Evolutionary conservation across 768 basidiomycete genomes (phyloP).

Genomic region (Termitomyces sp.): DNA sequence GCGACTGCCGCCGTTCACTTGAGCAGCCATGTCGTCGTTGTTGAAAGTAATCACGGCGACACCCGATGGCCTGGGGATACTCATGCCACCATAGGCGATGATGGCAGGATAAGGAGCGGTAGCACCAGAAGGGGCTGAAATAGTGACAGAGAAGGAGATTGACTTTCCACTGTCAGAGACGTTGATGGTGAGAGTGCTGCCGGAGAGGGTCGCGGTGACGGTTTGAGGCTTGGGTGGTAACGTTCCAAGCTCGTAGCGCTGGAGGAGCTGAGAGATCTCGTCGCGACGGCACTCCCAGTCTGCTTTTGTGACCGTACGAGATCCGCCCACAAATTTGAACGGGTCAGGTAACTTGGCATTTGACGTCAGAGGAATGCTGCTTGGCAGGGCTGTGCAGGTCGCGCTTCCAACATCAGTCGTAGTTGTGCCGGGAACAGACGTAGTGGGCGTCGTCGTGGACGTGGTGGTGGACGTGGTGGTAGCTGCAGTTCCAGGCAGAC

Average conservation of each 20-base stretch:
- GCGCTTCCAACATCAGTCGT: neutral
- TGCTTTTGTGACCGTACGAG: constrained; percentile 33
- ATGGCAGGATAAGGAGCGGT: constrained; percentile 46
- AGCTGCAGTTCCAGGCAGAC: constrained; percentile 23
- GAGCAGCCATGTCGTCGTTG: constrained; percentile 50
- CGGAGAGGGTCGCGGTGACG: constrained; percentile 38
- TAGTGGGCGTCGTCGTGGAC: constrained; percentile 9
- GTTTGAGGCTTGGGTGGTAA: constrained; percentile 42
- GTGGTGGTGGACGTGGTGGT: constrained; percentile 14
- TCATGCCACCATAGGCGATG: constrained; percentile 45
- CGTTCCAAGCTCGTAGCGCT: constrained; percentile 47
- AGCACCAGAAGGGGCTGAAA: constrained; percentile 38
- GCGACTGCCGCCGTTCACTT: constrained; percentile 37
- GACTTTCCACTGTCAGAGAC: constrained; percentile 39
- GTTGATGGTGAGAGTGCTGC: constrained; percentile 42
- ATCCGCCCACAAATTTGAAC: constrained; percentile 45
- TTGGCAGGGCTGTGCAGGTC: constrained; percentile 24
- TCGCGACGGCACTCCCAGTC: constrained; percentile 48
- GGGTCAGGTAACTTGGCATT: constrained; percentile 47
- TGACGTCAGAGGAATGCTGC: constrained; percentile 24
- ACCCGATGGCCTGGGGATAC: constrained; percentile 30
- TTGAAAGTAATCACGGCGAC: constrained; percentile 46
- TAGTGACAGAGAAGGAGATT: constrained; percentile 43
- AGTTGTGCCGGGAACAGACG: constrained; percentile 7
- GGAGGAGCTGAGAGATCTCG: constrained; percentile 44